Evolutionary conservation across 306 rosid species (phyloP).

Genomic region (Quercus parvula): DNA sequence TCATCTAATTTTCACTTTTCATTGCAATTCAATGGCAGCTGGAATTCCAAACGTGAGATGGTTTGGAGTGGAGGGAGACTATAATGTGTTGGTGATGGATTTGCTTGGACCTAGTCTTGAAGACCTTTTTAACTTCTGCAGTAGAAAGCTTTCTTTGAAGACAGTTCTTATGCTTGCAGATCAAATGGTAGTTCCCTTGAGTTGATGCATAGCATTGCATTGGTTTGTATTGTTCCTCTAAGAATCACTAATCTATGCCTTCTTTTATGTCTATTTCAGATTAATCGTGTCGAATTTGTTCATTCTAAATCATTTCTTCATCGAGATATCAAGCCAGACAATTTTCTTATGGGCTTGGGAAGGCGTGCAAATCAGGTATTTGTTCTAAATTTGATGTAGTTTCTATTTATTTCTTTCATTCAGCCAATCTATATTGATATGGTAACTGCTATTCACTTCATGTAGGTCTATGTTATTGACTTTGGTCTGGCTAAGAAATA

Average conservation of each 20-base stretch:
- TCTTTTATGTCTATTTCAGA: conserved; percentile 37
- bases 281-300: conserved; percentile 87
- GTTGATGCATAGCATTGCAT: background rate
- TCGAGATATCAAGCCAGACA: conserved; percentile 96
- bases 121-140: conserved; percentile 93
- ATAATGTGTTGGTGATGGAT: conserved; percentile 93
- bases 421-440: conserved; percentile 2
- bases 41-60: conserved; percentile 91
- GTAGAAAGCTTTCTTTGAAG: conserved; percentile 87
- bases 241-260: background rate
- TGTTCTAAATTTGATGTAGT: background rate
- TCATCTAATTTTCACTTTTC: background rate
- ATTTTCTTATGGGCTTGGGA: conserved; percentile 96
- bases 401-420: background rate
- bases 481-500: conserved; percentile 98
- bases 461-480: conserved; percentile 74
- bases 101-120: conserved; percentile 98
- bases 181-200: conserved; percentile 69
- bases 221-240: background rate
- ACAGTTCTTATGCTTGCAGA: conserved; percentile 97
- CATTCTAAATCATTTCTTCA: conserved; percentile 92
- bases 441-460: conserved; percentile 17
- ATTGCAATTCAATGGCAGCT: conserved; percentile 52
- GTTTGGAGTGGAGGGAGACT: conserved; percentile 98
- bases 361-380: conserved; percentile 93